Conservation (phyloP, 2,329 filamentous ascomycete genomes). For the Fusarium nygamai region DNA sequence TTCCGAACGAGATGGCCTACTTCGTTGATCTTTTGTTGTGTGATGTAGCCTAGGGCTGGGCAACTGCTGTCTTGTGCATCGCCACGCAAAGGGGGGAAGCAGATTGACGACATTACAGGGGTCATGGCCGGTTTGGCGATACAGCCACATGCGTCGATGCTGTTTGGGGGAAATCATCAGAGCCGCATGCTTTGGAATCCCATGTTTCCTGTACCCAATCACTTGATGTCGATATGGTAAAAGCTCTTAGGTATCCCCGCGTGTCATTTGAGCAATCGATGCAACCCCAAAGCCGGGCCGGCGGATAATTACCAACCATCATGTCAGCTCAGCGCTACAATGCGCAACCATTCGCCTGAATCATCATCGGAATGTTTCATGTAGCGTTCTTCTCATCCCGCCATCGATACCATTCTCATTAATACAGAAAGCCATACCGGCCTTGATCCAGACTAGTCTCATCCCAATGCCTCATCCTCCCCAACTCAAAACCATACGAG, state of each 20-base stretch:
- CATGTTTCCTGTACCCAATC: background rate
- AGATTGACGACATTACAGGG: background rate
- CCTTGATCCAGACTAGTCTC: background rate
- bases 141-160: slow-evolving; percentile 12
- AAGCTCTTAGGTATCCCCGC: background rate
- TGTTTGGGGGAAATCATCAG: background rate
- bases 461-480: slow-evolving; percentile 17
- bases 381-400: background rate
- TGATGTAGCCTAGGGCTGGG: background rate
- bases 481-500: slow-evolving; percentile 18
- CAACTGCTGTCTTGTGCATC: background rate
- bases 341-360: background rate
- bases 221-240: background rate
- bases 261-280: background rate
- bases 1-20: background rate
- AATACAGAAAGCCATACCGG: slow-evolving; percentile 8
- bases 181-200: background rate
- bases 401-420: background rate
- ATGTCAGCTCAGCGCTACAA: background rate
- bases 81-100: background rate
- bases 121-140: background rate
- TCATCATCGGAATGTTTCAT: accelerated
- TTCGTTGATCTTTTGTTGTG: background rate
- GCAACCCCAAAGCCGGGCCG: too few species aligned
- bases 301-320: background rate